Evolutionary conservation across 306 rosid genomes (phyloP).

Genomic region (Rosa persica): DNA sequence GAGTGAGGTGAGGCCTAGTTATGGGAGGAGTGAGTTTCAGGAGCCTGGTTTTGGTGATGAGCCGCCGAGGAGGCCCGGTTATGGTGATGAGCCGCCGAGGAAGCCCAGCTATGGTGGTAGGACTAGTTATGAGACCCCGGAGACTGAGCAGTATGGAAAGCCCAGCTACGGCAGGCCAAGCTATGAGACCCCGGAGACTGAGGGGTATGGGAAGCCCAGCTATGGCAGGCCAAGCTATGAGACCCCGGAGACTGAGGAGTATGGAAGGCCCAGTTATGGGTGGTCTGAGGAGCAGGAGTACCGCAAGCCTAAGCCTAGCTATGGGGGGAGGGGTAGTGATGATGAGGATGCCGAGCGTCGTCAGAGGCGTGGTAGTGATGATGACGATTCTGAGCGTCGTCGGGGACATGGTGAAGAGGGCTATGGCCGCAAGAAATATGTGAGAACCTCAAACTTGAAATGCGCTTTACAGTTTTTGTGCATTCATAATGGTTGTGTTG

Average conservation of each 20-base stretch:
- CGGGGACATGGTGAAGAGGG: constrained; percentile 52
- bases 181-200: background rate
- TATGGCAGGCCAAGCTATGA: constrained; percentile 7
- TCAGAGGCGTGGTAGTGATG: constrained; percentile 30
- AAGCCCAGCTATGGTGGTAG: constrained; percentile 35
- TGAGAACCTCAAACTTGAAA: constrained; percentile 38
- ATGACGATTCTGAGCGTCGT: constrained; percentile 33
- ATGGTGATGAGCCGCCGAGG: constrained; percentile 25
- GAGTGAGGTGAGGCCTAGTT: constrained; percentile 5
- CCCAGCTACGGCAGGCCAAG: constrained; percentile 13
- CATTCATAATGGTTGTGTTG: background rate
- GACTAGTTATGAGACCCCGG: constrained; percentile 22
- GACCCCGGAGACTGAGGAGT: background rate
- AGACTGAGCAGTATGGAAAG: constrained; percentile 26
- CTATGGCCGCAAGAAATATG: constrained; percentile 76
- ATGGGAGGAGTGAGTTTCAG: constrained; percentile 18
- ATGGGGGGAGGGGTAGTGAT: constrained; percentile 39
- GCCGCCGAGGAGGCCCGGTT: constrained; percentile 9
- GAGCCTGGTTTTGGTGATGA: background rate
- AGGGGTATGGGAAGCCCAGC: background rate
- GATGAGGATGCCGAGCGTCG: constrained; percentile 41
- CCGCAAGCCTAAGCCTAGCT: constrained; percentile 41
- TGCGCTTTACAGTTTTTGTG: background rate
- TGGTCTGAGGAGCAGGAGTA: constrained; percentile 43
- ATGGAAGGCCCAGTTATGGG: constrained; percentile 13